Evolutionary conservation across 306 rosid genomes (phyloP), one percentile per base, ranked within the genome.

Genomic region (Crotalaria pallida): DNA sequence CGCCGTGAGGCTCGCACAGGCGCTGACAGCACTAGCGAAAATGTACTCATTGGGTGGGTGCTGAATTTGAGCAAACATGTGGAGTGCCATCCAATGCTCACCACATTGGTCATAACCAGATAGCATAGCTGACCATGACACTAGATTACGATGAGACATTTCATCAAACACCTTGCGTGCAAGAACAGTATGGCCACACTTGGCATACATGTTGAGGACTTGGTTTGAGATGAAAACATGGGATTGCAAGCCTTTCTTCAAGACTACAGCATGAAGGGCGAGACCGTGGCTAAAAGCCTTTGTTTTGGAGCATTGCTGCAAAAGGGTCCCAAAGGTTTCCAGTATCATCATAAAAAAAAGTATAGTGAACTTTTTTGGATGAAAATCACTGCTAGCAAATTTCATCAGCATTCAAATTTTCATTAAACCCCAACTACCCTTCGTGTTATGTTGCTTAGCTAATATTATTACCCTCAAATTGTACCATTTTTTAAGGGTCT

Each of bases 61-160:
- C 16, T 47, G 38, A 69, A 75, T 59, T 49, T 72, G 61, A 55
- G 84, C 71, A 75, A 79, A 83, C 34, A 83, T 44, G 24, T 79
- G 70, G 10, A 83, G 81, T 52, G 87, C 79, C 76, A 67, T 31
- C 36, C 41, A 22, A 45, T 67, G 72, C 67, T 79, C 71, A 33
- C 82, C 84, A 16, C 62, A 58, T 57, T 72, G 84, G 21, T 67
- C 80, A 76, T 69, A 76, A 18, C 87, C 80, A 31, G 87, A 83
- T 29, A 83, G 34, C 71, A 83, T 67, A 31, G 81, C 82, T 0
- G 80, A 76, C 87, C 84, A 79, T 18, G 87, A 83, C 38, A 83
- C 79, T 15, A 67, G 40, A 49, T 83, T 76, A 36, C 63, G 67
- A 3, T 61, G 55, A 49, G 67, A 13, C 87, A 79, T 82, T 34